Conservation (phyloP, 441 rosid genomes). For the Syzygium malaccense region DNA sequence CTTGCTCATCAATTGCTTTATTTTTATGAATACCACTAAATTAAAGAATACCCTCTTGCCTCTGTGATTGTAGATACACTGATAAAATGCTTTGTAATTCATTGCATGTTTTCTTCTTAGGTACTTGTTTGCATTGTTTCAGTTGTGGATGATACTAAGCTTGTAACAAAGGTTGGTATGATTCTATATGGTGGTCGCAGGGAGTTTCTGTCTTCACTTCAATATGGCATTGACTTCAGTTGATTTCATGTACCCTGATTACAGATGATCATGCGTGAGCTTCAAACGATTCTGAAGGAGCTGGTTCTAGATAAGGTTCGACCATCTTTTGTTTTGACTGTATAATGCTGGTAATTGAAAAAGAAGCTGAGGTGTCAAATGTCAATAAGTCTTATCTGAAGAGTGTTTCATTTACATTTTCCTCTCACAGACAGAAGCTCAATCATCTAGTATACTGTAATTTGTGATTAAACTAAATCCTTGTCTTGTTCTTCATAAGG, state of each 20-base stretch:
- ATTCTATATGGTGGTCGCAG: not conserved
- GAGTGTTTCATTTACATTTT: not conserved
- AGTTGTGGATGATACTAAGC: slow-evolving; percentile 88
- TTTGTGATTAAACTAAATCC: not conserved
- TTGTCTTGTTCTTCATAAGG: slow-evolving; percentile 65
- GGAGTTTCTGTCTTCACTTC: not conserved
- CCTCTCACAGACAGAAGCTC: not conserved
- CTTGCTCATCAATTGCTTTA: not conserved
- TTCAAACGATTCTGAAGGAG: slow-evolving; percentile 55
- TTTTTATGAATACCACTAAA: not conserved
- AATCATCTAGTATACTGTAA: not conserved
- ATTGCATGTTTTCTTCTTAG: slow-evolving; percentile 21
- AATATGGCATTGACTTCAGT: not conserved
- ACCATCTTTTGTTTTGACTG: not conserved
- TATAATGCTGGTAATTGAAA: not conserved
- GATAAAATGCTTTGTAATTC: not conserved
- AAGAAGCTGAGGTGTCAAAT: not conserved
- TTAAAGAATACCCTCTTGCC: not conserved
- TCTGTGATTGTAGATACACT: not conserved
- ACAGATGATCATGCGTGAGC: slow-evolving; percentile 75
- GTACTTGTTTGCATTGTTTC: slow-evolving; percentile 70
- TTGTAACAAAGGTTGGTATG: slow-evolving; percentile 59
- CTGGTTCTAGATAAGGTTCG: slow-evolving; percentile 48
- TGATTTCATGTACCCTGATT: slow-evolving; percentile 12
- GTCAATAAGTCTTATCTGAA: not conserved